These are phyloP conservation scores for Mycosarcoma mackinlayi DNA, from an alignment of 1,284 basidiomycete species.

Conservation along the genomic window DNA sequence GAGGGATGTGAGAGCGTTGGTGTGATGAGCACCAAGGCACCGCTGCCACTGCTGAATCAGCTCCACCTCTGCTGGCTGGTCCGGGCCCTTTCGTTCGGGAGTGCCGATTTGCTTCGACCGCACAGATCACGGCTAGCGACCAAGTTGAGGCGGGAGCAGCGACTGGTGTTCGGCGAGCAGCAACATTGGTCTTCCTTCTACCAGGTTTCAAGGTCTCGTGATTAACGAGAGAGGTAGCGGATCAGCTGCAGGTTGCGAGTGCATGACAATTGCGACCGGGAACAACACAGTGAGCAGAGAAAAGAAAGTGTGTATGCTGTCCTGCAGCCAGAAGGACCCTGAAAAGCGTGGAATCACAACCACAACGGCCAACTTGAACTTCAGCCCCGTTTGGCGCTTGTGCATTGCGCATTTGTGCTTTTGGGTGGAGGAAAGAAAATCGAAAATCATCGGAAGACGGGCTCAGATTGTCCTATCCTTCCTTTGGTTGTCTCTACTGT, in stretches of 20 bases:
- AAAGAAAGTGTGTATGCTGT: neutral
- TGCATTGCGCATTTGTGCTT: neutral
- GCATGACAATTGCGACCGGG: too few species aligned
- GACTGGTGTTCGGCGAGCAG: neutral
- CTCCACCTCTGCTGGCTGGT: neutral
- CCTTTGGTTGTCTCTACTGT: neutral
- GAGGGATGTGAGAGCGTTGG: too few species aligned
- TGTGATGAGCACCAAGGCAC: neutral
- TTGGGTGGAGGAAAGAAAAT: neutral
- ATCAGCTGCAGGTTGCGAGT: too few species aligned
- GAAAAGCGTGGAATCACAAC: too few species aligned
- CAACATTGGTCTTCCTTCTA: neutral
- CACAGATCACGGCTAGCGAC: neutral
- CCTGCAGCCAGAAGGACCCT: neutral
- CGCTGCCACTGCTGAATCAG: conserved; percentile 6
- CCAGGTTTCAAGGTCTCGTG: neutral
- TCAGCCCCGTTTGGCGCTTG: neutral
- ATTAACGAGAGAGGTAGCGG: neutral
- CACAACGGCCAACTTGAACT: too few species aligned
- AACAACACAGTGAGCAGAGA: too few species aligned
- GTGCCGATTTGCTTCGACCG: neutral
- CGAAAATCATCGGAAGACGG: conserved; percentile 5
- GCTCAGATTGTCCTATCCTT: neutral
- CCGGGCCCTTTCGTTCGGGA: too few species aligned
- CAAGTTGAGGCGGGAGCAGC: neutral